A percentile compares a stretch with the other conserved stretches of the same genome.
Evolutionary conservation across 495 filamentous ascomycete species (phyloP).

Genomic region (Chaetomidium leptoderma): DNA sequence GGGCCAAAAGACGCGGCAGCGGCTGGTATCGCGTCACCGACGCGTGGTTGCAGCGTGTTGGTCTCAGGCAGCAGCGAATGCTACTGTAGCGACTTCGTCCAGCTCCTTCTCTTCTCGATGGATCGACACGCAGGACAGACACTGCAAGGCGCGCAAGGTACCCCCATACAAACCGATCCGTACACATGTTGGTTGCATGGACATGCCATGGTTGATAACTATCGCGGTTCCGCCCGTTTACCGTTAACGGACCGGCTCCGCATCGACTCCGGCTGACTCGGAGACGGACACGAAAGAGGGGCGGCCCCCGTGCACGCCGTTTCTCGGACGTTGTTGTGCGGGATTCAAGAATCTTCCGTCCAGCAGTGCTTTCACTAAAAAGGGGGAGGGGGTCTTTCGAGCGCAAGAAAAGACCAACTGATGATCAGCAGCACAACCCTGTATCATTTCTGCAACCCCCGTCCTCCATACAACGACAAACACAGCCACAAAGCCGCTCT

Average conservation of each 20-base stretch:
- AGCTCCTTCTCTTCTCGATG: neutral
- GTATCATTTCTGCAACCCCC: neutral
- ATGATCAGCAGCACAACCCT: no score
- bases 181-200: neutral
- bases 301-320: conserved; percentile 4
- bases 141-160: neutral
- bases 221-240: conserved; percentile 1
- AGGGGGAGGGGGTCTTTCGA: no score
- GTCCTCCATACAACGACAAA: neutral
- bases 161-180: neutral
- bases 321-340: neutral
- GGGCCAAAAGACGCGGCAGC: neutral
- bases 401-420: no score
- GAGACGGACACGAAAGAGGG: neutral
- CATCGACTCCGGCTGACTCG: conserved; percentile 5
- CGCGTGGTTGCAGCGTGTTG: conserved; percentile 3
- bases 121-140: conserved; percentile 1
- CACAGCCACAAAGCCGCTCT: neutral
- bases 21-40: conserved; percentile 5
- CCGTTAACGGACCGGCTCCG: conserved; percentile 8
- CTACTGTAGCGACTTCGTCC: neutral
- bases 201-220: neutral
- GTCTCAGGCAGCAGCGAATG: conserved; percentile 11
- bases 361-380: no score
- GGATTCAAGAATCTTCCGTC: neutral